Conservation (phyloP, 208 protist genomes). For the Paratrypanosoma confusum region DNA sequence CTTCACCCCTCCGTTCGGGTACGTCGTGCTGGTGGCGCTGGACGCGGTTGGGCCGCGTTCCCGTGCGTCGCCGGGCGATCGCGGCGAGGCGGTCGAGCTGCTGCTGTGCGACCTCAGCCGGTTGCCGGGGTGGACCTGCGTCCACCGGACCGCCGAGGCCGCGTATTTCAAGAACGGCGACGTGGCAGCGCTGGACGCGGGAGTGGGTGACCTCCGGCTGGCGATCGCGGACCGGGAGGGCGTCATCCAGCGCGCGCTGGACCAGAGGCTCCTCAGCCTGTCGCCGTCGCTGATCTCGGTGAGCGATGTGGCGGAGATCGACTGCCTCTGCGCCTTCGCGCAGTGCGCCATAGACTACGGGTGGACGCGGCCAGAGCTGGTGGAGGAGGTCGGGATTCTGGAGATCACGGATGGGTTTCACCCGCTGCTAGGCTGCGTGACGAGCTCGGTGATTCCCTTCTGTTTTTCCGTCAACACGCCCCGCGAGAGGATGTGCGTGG, state of each 20-base stretch:
- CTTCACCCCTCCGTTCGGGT: conserved; percentile 19
- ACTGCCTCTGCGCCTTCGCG: conserved; percentile 66
- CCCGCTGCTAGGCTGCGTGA: conserved; percentile 38
- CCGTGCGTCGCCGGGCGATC: too few relatives aligned
- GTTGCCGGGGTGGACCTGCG: too few relatives aligned
- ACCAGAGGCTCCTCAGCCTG: conserved; percentile 43
- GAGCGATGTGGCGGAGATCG: conserved; percentile 42
- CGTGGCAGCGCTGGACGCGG: conserved; percentile 51
- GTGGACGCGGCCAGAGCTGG: conserved; percentile 38
- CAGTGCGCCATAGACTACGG: conserved; percentile 46
- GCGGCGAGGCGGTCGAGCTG: too few relatives aligned
- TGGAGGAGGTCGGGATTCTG: conserved; percentile 20
- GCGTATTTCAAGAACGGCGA: conserved; percentile 58
- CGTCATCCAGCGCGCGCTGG: conserved; percentile 39
- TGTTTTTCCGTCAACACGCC: conserved; percentile 19
- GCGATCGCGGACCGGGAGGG: conserved; percentile 50
- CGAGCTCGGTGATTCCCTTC: conserved; percentile 40
- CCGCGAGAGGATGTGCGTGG: conserved; percentile 40
- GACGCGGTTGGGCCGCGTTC: conserved; percentile 8
- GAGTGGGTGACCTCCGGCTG: conserved; percentile 60
- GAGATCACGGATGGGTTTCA: conserved; percentile 57
- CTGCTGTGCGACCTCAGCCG: too few relatives aligned
- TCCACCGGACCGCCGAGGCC: conserved; percentile 12
- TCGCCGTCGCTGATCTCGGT: conserved; percentile 52
- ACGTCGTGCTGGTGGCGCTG: conserved; percentile 22